phyloP scores from a whole-genome alignment of 352 stramenopile genomes.

The Albugo laibachii region DNA sequence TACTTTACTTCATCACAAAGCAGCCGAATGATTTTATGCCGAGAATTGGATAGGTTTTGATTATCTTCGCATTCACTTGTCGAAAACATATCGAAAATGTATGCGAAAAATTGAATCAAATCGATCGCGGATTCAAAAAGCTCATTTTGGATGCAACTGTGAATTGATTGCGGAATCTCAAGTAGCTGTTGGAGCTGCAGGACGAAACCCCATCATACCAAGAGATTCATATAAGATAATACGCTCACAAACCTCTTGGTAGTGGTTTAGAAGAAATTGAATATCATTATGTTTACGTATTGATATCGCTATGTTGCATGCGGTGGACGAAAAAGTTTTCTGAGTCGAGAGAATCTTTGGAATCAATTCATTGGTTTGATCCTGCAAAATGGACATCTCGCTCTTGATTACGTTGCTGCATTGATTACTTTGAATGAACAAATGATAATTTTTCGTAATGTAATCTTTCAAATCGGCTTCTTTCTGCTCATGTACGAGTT shows the following conservation, averaged over 20 bases:
- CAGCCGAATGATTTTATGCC: slow-evolving; percentile 4
- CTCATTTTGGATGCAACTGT: slow-evolving; percentile 92
- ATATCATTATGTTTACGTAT: slow-evolving; percentile 62
- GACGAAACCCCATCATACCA: too few relatives aligned
- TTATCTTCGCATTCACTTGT: too few relatives aligned
- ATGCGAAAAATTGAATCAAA: slow-evolving; percentile 83
- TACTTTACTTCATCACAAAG: slow-evolving; percentile 23
- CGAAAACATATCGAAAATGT: slow-evolving; percentile 21
- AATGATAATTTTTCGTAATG: slow-evolving; percentile 60
- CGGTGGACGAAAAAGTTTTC: slow-evolving; percentile 22
- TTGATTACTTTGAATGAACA: slow-evolving; percentile 83
- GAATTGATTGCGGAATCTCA: slow-evolving; percentile 93
- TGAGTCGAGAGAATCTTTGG: slow-evolving; percentile 31
- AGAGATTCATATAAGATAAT: too few relatives aligned
- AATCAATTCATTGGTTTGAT: slow-evolving; percentile 34
- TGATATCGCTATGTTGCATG: slow-evolving; percentile 27
- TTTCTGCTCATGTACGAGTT: too few relatives aligned
- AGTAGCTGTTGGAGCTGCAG: slow-evolving; percentile 88
- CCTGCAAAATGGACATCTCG: slow-evolving; percentile 47
- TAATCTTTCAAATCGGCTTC: too few relatives aligned
- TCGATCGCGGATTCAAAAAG: slow-evolving; percentile 93
- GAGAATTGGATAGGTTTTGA: background rate
- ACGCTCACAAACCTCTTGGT: slow-evolving; percentile 32
- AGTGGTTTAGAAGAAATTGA: slow-evolving; percentile 82
- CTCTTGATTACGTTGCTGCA: slow-evolving; percentile 65